These are phyloP conservation scores for Brassica hybrid DNA, from an alignment of 441 rosid species.

Conservation along the genomic window DNA sequence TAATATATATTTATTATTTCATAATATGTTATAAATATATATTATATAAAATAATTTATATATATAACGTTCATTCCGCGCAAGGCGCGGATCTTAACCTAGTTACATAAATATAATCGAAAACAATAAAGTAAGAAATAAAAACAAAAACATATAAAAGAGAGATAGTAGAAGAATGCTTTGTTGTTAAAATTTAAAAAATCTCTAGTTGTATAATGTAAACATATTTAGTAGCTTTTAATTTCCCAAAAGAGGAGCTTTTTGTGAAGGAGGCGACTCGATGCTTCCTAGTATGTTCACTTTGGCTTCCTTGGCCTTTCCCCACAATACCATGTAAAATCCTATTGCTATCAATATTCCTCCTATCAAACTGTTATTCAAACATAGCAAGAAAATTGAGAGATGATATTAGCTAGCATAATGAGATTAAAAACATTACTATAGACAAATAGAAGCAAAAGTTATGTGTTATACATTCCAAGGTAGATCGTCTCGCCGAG, in stretches of 20 bases:
- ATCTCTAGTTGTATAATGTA: neutral
- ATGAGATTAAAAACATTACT: neutral
- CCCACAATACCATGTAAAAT: constrained; percentile 81
- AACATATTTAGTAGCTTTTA: neutral
- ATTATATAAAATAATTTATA: too few species aligned
- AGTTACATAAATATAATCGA: too few species aligned
- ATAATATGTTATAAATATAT: too few species aligned
- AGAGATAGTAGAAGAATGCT: neutral
- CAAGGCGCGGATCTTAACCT: too few species aligned
- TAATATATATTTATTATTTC: too few species aligned
- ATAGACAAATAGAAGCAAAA: neutral
- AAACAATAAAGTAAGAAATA: neutral
- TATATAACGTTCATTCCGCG: too few species aligned
- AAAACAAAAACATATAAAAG: neutral
- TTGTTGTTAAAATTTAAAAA: neutral
- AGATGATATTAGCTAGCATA: neutral
- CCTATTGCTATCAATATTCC: constrained; percentile 72
- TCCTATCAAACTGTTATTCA: constrained; percentile 58
- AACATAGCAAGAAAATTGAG: neutral
- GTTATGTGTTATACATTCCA: constrained; percentile 52
- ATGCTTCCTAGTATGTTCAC: neutral
- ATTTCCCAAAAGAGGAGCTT: constrained; percentile 28
- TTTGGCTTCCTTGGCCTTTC: constrained; percentile 59
- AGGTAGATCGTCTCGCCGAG: constrained; percentile 59
- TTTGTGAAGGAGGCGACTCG: constrained; percentile 30